Evolutionary conservation across 163 green algal species (phyloP).

Genomic region (Chlamydomonas reinhardtii): DNA sequence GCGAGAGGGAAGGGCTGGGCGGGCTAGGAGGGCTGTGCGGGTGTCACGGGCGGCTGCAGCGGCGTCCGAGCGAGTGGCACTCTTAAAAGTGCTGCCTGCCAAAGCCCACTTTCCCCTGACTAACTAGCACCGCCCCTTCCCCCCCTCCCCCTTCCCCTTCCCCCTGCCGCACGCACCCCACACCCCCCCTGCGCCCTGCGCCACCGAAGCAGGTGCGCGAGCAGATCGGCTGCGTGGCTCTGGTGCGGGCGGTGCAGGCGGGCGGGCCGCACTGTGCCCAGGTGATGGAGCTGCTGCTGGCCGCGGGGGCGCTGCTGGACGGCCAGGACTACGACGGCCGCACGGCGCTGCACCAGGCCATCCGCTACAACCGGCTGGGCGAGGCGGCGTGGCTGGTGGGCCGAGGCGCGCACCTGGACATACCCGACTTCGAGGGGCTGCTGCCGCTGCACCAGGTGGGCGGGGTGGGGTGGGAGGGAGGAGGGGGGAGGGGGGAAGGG

Average conservation of each 20-base stretch:
- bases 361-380: conserved; percentile 56
- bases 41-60: too few relatives aligned
- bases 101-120: too few relatives aligned
- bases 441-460: conserved; percentile 57
- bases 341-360: conserved; percentile 61
- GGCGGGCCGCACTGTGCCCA: conserved; percentile 52
- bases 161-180: neutral
- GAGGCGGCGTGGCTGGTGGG: conserved; percentile 55
- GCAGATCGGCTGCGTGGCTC: conserved; percentile 55
- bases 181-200: neutral
- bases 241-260: conserved; percentile 57
- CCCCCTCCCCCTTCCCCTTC: neutral
- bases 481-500: neutral
- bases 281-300: conserved; percentile 56
- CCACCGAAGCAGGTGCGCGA: conserved; percentile 5
- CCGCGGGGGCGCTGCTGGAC: conserved; percentile 54
- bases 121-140: neutral
- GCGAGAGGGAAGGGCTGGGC: too few relatives aligned
- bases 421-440: conserved; percentile 61
- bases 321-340: conserved; percentile 60
- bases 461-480: neutral
- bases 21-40: too few relatives aligned
- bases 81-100: too few relatives aligned
- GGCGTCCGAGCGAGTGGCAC: too few relatives aligned
- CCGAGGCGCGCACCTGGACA: conserved; percentile 53